Evolutionary conservation across 768 basidiomycete species (phyloP).

Genomic region (Rhizopogon rudus): DNA sequence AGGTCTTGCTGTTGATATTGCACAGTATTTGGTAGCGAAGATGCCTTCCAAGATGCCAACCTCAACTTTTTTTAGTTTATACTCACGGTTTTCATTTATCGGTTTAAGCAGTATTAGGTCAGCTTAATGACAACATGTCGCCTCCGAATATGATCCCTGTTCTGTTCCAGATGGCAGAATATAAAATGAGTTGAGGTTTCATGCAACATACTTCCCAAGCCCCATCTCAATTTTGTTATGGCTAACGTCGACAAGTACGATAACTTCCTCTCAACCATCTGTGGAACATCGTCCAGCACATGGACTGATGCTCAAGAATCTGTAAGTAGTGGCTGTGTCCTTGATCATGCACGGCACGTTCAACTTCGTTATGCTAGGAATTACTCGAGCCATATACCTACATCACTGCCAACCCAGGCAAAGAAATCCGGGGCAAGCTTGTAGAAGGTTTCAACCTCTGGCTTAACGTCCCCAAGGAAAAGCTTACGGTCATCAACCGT

Average conservation of each 20-base stretch:
- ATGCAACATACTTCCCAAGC: not conserved
- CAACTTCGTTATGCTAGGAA: conserved; percentile 22
- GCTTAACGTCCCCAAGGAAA: conserved; percentile 77
- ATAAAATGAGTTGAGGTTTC: not conserved
- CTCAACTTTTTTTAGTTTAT: too few species aligned
- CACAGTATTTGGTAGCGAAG: too few species aligned
- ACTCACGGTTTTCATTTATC: too few species aligned
- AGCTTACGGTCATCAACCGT: conserved; percentile 66
- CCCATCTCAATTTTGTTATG: not conserved
- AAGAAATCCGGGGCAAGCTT: conserved; percentile 83
- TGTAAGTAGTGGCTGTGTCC: conserved; percentile 9
- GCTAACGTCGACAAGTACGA: conserved; percentile 30
- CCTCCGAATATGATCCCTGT: not conserved
- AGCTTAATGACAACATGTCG: not conserved
- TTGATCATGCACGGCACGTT: not conserved
- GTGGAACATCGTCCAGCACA: conserved; percentile 18
- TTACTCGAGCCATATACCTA: conserved; percentile 89
- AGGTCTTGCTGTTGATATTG: too few species aligned
- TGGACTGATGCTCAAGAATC: conserved; percentile 18
- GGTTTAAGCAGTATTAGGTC: too few species aligned
- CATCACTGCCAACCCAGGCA: conserved; percentile 79
- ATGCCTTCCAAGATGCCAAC: too few species aligned
- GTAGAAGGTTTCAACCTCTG: conserved; percentile 91
- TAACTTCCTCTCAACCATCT: conserved; percentile 31
- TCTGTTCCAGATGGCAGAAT: not conserved